A percentile compares a stretch with the other conserved stretches of the same genome.
Evolutionary conservation across 768 basidiomycete genomes (phyloP).

Genomic region (Hemileccinum rubropunctum): DNA sequence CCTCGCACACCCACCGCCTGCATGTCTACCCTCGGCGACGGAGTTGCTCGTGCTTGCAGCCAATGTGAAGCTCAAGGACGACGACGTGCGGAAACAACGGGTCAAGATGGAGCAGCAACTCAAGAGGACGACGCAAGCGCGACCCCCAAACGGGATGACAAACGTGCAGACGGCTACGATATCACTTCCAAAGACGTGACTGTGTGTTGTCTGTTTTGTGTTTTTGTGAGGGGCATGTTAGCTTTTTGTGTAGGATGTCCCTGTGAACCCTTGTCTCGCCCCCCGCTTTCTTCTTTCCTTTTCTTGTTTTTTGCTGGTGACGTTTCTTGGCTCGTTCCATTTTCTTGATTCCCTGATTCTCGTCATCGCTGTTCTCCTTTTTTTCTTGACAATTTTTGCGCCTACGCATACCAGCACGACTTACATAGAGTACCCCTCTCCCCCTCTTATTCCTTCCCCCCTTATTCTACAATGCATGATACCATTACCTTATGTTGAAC

Average conservation of each 20-base stretch:
- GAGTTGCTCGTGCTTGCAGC: conserved; percentile 61
- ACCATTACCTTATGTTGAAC: conserved; percentile 14
- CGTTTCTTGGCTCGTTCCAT: neutral
- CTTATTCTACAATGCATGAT: neutral
- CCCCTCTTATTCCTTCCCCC: neutral
- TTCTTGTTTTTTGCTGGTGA: neutral
- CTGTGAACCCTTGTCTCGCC: no score
- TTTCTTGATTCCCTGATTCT: neutral
- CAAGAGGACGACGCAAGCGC: conserved; percentile 52
- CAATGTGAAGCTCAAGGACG: conserved; percentile 74
- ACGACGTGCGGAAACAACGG: conserved; percentile 73
- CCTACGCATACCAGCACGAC: conserved; percentile 6
- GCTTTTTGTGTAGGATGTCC: neutral
- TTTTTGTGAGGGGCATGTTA: conserved; percentile 6
- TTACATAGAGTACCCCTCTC: conserved; percentile 12
- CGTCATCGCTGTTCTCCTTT: conserved; percentile 1
- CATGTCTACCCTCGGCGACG: conserved; percentile 54
- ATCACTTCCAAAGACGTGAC: conserved; percentile 28
- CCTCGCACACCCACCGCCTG: conserved; percentile 49
- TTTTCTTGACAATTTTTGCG: neutral
- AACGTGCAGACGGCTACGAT: conserved; percentile 26
- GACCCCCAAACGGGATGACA: conserved; percentile 28
- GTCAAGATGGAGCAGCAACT: conserved; percentile 72
- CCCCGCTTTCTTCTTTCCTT: neutral
- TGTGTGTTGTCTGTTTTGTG: conserved; percentile 1